These are phyloP conservation scores for Diaporthe aspalathi DNA, from an alignment of 2,329 filamentous ascomycete genomes.

Conservation along the genomic window DNA sequence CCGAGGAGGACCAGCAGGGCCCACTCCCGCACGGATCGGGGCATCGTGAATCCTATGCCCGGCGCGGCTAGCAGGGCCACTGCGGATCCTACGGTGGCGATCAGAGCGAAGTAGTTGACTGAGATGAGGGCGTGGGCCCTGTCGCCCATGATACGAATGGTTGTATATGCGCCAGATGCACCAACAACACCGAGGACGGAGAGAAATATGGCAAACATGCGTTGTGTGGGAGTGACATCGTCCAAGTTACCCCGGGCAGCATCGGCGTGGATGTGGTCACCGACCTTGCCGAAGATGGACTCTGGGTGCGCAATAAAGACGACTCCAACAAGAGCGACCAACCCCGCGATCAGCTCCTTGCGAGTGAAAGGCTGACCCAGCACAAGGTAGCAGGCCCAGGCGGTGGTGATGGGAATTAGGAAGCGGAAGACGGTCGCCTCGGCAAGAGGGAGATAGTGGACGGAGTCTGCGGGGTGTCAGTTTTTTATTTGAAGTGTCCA, in stretches of 20 bases:
- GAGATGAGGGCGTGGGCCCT: conserved; percentile 80
- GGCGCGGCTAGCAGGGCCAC: conserved; percentile 65
- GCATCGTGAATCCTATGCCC: conserved; percentile 53
- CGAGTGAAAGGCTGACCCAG: conserved; percentile 76
- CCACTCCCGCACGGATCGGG: conserved; percentile 58
- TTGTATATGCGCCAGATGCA: conserved; percentile 75
- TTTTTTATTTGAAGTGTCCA: background rate
- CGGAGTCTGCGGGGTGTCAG: conserved; percentile 50
- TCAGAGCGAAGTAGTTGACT: conserved; percentile 80
- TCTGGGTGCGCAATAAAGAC: conserved; percentile 79
- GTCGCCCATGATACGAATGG: conserved; percentile 80
- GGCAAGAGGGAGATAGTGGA: conserved; percentile 77
- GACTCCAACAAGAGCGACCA: conserved; percentile 78
- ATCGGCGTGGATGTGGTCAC: conserved; percentile 37
- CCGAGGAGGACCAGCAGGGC: conserved; percentile 72
- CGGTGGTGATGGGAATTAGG: conserved; percentile 77
- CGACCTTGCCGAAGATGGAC: conserved; percentile 61
- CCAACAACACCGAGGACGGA: conserved; percentile 78
- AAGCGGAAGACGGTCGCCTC: conserved; percentile 87
- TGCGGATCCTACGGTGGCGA: conserved; percentile 74
- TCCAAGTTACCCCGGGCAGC: conserved; percentile 45
- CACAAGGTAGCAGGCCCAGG: conserved; percentile 71
- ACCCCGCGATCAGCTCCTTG: conserved; percentile 75
- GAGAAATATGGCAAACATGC: conserved; percentile 72
- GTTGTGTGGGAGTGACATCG: conserved; percentile 66